Base-by-base conservation (phyloP, 768 basidiomycete genomes). In the Termitomyces sp. region DNA sequence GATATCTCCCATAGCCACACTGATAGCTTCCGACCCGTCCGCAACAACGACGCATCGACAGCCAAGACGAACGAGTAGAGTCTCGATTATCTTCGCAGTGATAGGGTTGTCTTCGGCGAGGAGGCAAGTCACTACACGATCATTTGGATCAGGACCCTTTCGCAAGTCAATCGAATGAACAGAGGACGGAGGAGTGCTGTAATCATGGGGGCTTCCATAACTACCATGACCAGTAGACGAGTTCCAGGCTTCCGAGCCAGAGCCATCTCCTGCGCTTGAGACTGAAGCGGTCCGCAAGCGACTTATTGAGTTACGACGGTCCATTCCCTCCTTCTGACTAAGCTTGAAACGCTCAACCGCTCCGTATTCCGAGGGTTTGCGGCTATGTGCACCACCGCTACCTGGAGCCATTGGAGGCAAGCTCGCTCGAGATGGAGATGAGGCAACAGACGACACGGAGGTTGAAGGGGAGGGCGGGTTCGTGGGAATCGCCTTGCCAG, bases 101-200 rank as follows among this genome's bases (percentile, higher is more conserved):
- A 98, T 98, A 1, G 97, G 97, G 65, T 99, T 98, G 64, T 98
- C 94, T 69, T 98, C 97, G 1, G 96, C 97, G 35, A 99, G 79
- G 26, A 99, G 70, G 65, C 93, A 94, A 40, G 94, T 97, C 52
- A 98, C 87, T n/a, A 88, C 86, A 40, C 92, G 84, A 66, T 95
- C 93, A 55, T 70, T 80, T n/a, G 81, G 84, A 66, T 92, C 90
- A 4, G 85, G 85, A 1, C 80, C 85, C 70, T 84, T 84, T 67
- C 82, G 81, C 68, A 91, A 67, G 64, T 93, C 90, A 60, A 89
- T 86, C 0, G 91, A 91, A 61, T 85, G 84, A n/a, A 92, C 85
- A 14, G 90, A 92, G 28, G 90, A 91, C 10, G 88, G 84, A 26
- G 91, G 88, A 3, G 90, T 90, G 57, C 76, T 78, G 40, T 79